phyloP scores from a whole-genome alignment of 805 yeast genomes.

The Zygotorulaspora sp. region DNA sequence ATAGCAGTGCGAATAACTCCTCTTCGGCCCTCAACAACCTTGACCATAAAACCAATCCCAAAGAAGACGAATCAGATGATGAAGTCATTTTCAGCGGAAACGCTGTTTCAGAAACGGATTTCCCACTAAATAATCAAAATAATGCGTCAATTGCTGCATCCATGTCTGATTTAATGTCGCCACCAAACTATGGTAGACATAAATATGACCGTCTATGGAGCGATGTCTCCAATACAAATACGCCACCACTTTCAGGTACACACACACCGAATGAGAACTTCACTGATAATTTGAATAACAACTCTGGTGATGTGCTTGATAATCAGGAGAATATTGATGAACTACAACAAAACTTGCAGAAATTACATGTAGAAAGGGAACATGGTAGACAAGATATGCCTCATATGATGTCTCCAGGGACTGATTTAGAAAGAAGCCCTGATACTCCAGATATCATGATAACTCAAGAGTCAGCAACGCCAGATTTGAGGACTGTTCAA shows the following conservation, averaged over 20 bases:
- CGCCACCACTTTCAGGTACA: conserved; percentile 31
- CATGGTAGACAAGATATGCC: conserved; percentile 1
- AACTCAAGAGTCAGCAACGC: no score
- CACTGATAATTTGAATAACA: conserved; percentile 14
- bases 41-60: conserved; percentile 7
- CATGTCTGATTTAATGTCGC: conserved; percentile 56
- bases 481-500: neutral
- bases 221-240: conserved; percentile 42
- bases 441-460: no score
- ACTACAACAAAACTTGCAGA: conserved; percentile 29
- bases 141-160: conserved; percentile 19
- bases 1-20: conserved; percentile 13
- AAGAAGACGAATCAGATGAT: conserved; percentile 32
- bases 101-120: conserved; percentile 33
- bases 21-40: conserved; percentile 3
- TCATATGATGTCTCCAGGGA: neutral
- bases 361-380: conserved; percentile 20
- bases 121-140: conserved; percentile 17
- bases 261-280: conserved; percentile 32
- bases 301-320: conserved; percentile 22
- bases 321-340: conserved; percentile 30
- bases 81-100: conserved; percentile 39
- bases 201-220: conserved; percentile 77
- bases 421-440: neutral
- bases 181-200: conserved; percentile 80